Percentiles rank a stretch among this genome's conserved stretches.
phyloP scores from a whole-genome alignment of 208 protist genomes.

The Kentomonas sorsogonicus region DNA sequence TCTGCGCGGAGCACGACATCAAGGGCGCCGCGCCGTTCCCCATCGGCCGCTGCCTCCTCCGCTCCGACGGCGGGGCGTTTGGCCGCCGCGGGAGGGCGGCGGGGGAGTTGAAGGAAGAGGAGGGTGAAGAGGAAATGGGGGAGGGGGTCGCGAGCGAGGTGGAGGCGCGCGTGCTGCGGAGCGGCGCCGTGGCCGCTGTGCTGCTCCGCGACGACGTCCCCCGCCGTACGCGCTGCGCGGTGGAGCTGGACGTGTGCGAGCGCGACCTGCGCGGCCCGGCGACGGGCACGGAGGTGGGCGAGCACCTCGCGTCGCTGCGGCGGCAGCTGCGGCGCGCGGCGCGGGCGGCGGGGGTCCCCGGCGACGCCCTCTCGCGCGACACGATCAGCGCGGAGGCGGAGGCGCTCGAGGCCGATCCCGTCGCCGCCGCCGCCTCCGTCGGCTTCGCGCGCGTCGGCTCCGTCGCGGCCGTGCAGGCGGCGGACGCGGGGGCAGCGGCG shows the following conservation, averaged over 20 bases:
- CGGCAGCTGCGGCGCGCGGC: too few relatives aligned
- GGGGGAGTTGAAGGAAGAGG: constrained; percentile 12
- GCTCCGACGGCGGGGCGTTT: neutral
- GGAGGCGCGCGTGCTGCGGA: neutral
- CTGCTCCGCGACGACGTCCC: neutral
- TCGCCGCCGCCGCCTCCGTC: neutral
- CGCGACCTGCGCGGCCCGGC: neutral
- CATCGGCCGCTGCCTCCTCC: constrained; percentile 20
- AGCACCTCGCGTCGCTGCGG: neutral
- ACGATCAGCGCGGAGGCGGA: neutral
- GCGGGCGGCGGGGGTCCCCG: too few relatives aligned
- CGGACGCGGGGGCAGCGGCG: too few relatives aligned
- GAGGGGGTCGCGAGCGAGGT: neutral
- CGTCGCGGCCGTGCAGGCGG: too few relatives aligned
- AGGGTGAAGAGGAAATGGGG: neutral
- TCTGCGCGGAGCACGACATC: constrained; percentile 65
- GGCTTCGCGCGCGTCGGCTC: too few relatives aligned
- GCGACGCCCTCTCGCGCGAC: too few relatives aligned
- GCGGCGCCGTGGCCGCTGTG: neutral
- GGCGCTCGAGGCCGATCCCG: neutral
- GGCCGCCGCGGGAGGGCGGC: constrained; percentile 3
- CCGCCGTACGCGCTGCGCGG: neutral
- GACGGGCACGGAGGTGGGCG: neutral
- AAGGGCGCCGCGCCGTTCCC: constrained; percentile 51
- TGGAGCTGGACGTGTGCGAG: neutral